Conservation (phyloP, 371 early-diverging fungal genomes). For the Zopfochytrium polystomum region DNA sequence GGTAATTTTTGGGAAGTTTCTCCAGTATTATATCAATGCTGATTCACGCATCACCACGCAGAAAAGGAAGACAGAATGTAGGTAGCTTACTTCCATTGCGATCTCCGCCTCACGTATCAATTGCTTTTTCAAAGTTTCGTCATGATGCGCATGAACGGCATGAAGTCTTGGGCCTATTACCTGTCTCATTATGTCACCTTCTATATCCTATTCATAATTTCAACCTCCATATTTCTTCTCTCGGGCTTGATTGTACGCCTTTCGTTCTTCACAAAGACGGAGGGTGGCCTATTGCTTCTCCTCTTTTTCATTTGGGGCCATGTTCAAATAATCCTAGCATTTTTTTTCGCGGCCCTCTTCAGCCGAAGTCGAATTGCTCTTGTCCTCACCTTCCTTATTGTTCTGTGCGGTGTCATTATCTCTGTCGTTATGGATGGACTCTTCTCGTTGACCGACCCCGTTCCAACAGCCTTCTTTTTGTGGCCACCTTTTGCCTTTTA, state of each 20-base stretch:
- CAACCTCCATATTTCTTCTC: background rate
- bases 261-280: too few relatives aligned
- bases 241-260: background rate
- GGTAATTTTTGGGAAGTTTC: conserved; percentile 25
- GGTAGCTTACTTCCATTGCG: too few relatives aligned
- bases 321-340: conserved; percentile 59
- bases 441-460: background rate
- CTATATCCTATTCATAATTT: background rate
- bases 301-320: conserved; percentile 62
- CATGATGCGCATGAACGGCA: background rate
- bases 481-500: too few relatives aligned
- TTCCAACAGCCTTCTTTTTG: conserved; percentile 2
- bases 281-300: conserved; percentile 45
- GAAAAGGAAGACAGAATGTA: conserved; percentile 67
- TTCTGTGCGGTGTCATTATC: too few relatives aligned
- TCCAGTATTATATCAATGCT: background rate
- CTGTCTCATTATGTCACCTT: background rate
- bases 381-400: conserved; percentile 1
- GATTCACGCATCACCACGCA: background rate
- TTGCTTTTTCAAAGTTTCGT: background rate
- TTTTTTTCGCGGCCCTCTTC: conserved; percentile 63
- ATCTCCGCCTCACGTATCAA: background rate
- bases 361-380: conserved; percentile 54
- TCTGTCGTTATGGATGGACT: background rate
- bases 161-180: background rate